phyloP scores from a whole-genome alignment of 2,329 filamentous ascomycete genomes.

The Pyricularia sp. region DNA sequence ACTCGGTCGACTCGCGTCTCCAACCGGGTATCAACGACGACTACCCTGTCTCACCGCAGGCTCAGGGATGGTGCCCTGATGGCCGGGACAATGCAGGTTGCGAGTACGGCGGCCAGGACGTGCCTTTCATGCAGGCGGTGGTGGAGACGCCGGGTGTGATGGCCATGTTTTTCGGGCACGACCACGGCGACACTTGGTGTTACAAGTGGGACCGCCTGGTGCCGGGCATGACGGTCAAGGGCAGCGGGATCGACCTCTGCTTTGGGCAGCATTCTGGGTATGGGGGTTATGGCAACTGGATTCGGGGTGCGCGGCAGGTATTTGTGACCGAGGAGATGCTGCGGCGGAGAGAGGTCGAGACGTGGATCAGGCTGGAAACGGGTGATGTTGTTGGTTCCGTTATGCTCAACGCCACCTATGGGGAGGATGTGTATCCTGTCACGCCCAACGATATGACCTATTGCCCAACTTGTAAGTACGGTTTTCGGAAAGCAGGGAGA shows the following conservation, averaged over 20 bases:
- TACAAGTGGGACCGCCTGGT: constrained; percentile 21
- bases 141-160: constrained; percentile 37
- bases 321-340: constrained; percentile 20
- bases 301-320: constrained; percentile 43
- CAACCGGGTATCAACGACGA: constrained; percentile 26
- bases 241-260: constrained; percentile 24
- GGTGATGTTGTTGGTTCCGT: constrained; percentile 33
- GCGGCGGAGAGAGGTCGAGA: constrained; percentile 25
- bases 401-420: constrained; percentile 41
- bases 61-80: constrained; percentile 21
- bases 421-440: constrained; percentile 32
- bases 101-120: constrained; percentile 32
- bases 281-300: constrained; percentile 59
- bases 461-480: constrained; percentile 2
- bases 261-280: constrained; percentile 61
- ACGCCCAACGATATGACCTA: constrained; percentile 16
- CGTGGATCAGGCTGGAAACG: constrained; percentile 42
- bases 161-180: constrained; percentile 48
- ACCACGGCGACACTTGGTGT: constrained; percentile 48
- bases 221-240: constrained; percentile 16
- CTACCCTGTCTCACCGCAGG: constrained; percentile 19
- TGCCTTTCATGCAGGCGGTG: constrained; percentile 47
- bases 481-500: background rate
- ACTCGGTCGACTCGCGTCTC: constrained; percentile 13
- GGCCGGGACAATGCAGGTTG: constrained; percentile 16